These are phyloP conservation scores for Phytophthora pini DNA, from an alignment of 352 stramenopile species.

Conservation along the genomic window DNA sequence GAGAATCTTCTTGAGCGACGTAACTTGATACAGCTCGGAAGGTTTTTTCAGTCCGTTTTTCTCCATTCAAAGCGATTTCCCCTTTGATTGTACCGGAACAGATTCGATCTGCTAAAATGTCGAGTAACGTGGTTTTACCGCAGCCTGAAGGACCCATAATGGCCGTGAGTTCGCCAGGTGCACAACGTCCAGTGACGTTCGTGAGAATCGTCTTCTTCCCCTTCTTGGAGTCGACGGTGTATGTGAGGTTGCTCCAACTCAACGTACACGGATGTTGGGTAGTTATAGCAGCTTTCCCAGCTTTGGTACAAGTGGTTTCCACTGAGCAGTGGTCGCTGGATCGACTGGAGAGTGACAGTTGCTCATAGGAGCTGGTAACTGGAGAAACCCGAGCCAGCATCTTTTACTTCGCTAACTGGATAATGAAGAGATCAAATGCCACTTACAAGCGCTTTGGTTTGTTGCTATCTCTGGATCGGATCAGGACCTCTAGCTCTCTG, in stretches of 20 bases:
- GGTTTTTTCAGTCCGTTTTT: constrained; percentile 29
- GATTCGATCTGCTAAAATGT: constrained; percentile 63
- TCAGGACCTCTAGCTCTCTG: not conserved
- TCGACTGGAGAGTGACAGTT: constrained; percentile 15
- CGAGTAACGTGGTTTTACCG: constrained; percentile 74
- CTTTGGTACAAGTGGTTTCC: not conserved
- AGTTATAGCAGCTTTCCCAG: not conserved
- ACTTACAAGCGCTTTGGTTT: not conserved
- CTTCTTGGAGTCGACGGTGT: constrained; percentile 27
- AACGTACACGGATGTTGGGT: constrained; percentile 23
- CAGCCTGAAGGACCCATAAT: constrained; percentile 68
- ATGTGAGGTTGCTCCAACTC: constrained; percentile 28
- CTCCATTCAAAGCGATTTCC: constrained; percentile 53
- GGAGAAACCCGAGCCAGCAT: constrained; percentile 9
- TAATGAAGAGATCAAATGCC: not conserved
- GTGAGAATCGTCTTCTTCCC: constrained; percentile 60
- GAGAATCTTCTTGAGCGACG: constrained; percentile 60
- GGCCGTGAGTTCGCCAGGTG: constrained; percentile 61
- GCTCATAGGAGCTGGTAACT: not conserved
- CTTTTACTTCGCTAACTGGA: not conserved
- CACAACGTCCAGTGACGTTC: constrained; percentile 59
- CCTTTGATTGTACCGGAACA: constrained; percentile 45
- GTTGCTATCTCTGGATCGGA: constrained; percentile 15
- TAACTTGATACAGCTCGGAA: constrained; percentile 61
- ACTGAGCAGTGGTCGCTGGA: constrained; percentile 12